Base-by-base conservation (phyloP, 208 protist species). In the Leishmania amazonensis region DNA sequence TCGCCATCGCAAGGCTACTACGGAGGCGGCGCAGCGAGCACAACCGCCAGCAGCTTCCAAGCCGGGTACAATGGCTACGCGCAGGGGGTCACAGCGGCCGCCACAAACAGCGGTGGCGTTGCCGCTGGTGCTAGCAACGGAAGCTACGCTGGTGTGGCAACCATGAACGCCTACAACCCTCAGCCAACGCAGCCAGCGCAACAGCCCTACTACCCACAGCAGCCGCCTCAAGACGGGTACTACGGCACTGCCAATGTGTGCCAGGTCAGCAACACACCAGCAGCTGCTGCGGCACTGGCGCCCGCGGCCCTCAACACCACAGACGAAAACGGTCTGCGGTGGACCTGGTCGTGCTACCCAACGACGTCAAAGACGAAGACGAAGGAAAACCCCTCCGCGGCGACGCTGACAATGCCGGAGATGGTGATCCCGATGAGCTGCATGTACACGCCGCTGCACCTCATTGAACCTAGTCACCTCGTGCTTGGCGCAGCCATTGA, bases 381-480 rank as follows among this genome's bases (percentile, higher is more conserved):
- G 45, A 89, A 93, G 45, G 90, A 91, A 49, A 64, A 65, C 28
- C 15, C 58, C 21, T 83, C 89, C 60, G 85, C 84, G 2, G 86
- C 85, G 8, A 88, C 83, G 45, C 54, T 85, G 60, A 79, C 91
- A 53, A 83, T 84, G 75, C 80, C 93, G n/a, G 91, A 92, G 82
- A 97, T 96, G 94, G 85, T 97, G 47, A 85, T 98, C 51, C 95
- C 95, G 38, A 83, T 98, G 85, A 86, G 88, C n/a, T 98, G 95
- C 85, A 95, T 98, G 90, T 96, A 96, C 92, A 94, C 92, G 15
- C 95, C 95, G 15, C 87, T 98, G 65, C 71, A 82, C 42, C 89
- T 90, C 9, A 85, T 97, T 31, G 85, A 88, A 9, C 67, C 86
- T 8, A 72, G 54, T 51, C 87, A 88, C 49, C 76, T 96, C 57